Percentiles rank a stretch among this genome's conserved stretches.
Conservation (phyloP, 2,329 filamentous ascomycete genomes). For the Aspergillus transmontanensis region DNA sequence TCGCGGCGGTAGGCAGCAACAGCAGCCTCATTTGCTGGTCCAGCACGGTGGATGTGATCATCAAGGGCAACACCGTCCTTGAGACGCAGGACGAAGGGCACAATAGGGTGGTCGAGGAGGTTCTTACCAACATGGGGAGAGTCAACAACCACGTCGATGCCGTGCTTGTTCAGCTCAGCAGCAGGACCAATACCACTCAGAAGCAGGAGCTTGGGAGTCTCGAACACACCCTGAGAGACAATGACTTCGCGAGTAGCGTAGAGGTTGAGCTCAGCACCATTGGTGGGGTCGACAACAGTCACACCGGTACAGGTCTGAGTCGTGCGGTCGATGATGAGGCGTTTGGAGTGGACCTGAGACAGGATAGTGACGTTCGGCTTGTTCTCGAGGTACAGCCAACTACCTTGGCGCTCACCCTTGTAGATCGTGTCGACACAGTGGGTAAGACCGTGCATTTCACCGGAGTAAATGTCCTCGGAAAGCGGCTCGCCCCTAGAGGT, state of each 20-base stretch:
- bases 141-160: conserved; percentile 35
- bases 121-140: conserved; percentile 34
- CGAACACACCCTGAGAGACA: conserved; percentile 54
- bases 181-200: conserved; percentile 51
- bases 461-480: conserved; percentile 59
- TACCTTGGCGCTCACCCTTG: conserved; percentile 57
- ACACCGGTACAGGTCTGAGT: conserved; percentile 50
- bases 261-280: conserved; percentile 48
- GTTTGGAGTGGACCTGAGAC: conserved; percentile 53
- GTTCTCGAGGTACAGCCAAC: conserved; percentile 53
- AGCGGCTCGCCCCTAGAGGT: conserved; percentile 53
- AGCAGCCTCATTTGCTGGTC: conserved; percentile 34
- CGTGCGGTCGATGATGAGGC: conserved; percentile 55
- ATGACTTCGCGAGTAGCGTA: conserved; percentile 53
- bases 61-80: conserved; percentile 48
- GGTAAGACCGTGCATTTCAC: conserved; percentile 56
- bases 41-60: conserved; percentile 42
- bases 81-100: conserved; percentile 45
- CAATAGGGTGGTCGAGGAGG: conserved; percentile 43
- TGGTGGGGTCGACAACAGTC: conserved; percentile 44
- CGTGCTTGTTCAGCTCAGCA: conserved; percentile 39
- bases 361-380: conserved; percentile 61
- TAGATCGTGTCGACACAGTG: conserved; percentile 61
- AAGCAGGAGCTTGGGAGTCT: conserved; percentile 56
- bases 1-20: conserved; percentile 41